phyloP scores from a whole-genome alignment of 2,329 filamentous ascomycete species.

The Podosphaera fusca region DNA sequence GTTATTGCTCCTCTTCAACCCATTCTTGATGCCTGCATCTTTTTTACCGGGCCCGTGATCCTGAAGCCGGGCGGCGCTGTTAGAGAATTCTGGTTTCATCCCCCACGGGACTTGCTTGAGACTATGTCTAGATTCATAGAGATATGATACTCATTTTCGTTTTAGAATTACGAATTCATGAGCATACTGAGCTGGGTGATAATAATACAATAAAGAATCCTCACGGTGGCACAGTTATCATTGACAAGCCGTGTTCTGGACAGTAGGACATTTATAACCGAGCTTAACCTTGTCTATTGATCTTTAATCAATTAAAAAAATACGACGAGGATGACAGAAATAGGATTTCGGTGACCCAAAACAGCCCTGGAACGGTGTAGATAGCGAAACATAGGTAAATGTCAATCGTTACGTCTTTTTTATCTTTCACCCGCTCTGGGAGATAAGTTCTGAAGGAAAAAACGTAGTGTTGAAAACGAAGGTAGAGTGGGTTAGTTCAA shows the following conservation, averaged over 20 bases:
- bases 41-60: background rate
- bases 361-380: no score
- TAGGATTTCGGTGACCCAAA: no score
- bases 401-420: no score
- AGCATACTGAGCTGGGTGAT: slow-evolving; percentile 75
- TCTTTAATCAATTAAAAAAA: no score
- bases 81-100: background rate
- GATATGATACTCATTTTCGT: no score
- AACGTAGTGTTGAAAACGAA: no score
- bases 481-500: no score
- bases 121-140: background rate
- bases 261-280: background rate
- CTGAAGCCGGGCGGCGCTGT: background rate
- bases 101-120: background rate
- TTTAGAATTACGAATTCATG: slow-evolving; percentile 65
- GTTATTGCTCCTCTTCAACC: slow-evolving; percentile 14
- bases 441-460: no score
- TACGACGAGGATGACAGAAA: no score
- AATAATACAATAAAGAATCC: slow-evolving; percentile 51
- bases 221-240: slow-evolving; percentile 15
- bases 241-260: slow-evolving; percentile 15
- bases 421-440: no score
- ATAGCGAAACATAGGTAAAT: no score
- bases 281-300: background rate
- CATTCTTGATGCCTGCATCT: no score